Base-by-base conservation (phyloP, 2,329 filamentous ascomycete species). In the Nigrospora sphaerica region DNA sequence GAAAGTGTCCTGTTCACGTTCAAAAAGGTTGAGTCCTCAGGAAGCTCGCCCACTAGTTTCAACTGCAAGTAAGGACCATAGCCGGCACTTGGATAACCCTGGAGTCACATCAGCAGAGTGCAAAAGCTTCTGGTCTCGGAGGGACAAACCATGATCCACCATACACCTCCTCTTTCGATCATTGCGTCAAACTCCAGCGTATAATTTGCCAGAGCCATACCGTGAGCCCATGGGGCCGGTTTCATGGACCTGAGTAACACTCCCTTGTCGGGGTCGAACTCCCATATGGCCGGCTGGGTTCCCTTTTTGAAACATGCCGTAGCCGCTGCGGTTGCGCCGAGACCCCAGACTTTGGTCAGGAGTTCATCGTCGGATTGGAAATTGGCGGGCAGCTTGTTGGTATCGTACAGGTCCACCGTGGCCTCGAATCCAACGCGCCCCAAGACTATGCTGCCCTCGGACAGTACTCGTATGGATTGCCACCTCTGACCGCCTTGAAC, bases 401-500 rank as follows among this genome's bases (percentile, higher is more conserved):
- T 37, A 28, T 55, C 46, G 3, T 47, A 47, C 2, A 52, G 55
- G 4, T 57, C 49, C 11, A 63, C 57, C 2, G 60, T 66, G 1
- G 52, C 57, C 46, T 39, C 54, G 12, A 69, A 59, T 0, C 68
- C 67, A 2, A 67, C 47, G 2, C 47, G 41, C 6, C 48, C 52
- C 42, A 72, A 58, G 19, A 52, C 57, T 4, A 71, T 48, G 2
- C 55, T 56, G 1, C 54, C 57, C 18, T 65, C 57, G 0, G 62
- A 66, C 16, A 71, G 52, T 0, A 71, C 54, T 2, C 57, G 55
- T 19, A 70, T 52, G 0, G 64, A 61, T 47, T 69, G 59, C 67
- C 67, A 72, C 50, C 63, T 53, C 49, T 68, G 65, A 0, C 64
- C 66, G 4, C 67, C 69, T 51, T 71, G 68, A 0, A 70, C 46